Percentiles rank a stretch among this genome's conserved stretches.
These are phyloP conservation scores for Raffaelea ambrosiae DNA, from an alignment of 2,329 filamentous ascomycete species.

Conservation along the genomic window DNA sequence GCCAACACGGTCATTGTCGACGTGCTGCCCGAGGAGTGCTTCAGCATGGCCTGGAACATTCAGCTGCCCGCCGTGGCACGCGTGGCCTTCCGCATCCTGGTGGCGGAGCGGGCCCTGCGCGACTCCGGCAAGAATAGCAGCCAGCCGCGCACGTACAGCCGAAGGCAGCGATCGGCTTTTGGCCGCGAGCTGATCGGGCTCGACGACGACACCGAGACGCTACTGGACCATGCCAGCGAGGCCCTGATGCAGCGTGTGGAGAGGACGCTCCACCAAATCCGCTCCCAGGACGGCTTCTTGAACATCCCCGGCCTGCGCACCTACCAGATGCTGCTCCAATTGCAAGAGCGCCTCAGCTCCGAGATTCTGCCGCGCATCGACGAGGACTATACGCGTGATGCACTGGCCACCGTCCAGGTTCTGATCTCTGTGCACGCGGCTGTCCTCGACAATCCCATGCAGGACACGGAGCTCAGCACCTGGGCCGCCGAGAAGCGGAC, in stretches of 20 bases:
- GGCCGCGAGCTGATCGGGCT: constrained; percentile 40
- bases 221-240: constrained; percentile 41
- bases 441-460: no score
- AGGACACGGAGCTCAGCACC: no score
- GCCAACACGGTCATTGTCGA: constrained; percentile 53
- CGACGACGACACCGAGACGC: constrained; percentile 43
- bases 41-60: constrained; percentile 46
- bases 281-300: neutral
- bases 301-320: neutral
- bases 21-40: constrained; percentile 50
- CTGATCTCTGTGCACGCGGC: no score
- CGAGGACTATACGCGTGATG: no score
- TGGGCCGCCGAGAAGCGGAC: no score
- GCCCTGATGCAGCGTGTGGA: constrained; percentile 39
- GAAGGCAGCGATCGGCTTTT: constrained; percentile 19
- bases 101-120: constrained; percentile 51
- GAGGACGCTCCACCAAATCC: neutral
- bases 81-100: constrained; percentile 49
- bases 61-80: constrained; percentile 33
- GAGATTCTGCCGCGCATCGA: no score
- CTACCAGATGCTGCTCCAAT: neutral
- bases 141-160: constrained; percentile 4
- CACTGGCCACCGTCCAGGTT: no score
- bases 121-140: constrained; percentile 18
- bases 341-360: neutral